Evolutionary conservation across 2,329 filamentous ascomycete genomes (phyloP).

Genomic region (Aureobasidium sp.): DNA sequence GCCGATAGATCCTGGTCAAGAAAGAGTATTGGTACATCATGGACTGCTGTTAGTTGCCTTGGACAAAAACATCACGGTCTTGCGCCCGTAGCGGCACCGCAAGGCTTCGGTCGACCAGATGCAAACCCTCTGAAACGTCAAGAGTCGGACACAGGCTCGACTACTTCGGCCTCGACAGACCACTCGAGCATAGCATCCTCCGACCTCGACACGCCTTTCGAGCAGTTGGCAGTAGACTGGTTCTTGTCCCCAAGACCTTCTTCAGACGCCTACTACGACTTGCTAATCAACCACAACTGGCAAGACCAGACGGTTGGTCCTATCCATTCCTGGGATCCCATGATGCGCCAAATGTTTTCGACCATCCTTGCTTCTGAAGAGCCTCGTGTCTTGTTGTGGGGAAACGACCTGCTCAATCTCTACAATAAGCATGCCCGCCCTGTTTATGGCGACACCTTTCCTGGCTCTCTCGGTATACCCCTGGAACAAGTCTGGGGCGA

Average conservation of each 20-base stretch:
- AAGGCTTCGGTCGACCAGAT: no score
- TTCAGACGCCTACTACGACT: neutral
- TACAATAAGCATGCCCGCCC: neutral
- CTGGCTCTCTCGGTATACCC: conserved; percentile 12
- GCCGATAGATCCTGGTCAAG: neutral
- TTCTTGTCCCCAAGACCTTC: neutral
- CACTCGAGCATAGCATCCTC: neutral
- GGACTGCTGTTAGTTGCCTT: neutral
- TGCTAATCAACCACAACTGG: neutral
- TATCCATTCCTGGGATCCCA: neutral
- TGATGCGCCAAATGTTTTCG: neutral
- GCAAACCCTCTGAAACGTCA: neutral
- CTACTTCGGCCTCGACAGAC: neutral
- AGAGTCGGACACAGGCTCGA: neutral
- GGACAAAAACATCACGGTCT: no score
- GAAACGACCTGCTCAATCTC: neutral
- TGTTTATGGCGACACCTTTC: neutral
- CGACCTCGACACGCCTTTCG: neutral
- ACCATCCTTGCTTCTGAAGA: neutral
- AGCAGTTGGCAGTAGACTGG: neutral
- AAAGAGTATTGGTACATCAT: neutral
- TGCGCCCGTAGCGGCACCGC: no score
- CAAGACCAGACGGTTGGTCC: neutral
- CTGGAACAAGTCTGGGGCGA: conserved; percentile 3
- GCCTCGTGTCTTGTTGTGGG: conserved; percentile 4